These are phyloP conservation scores for Mucor racemosus DNA, from an alignment of 371 early-diverging fungal genomes.

Conservation along the genomic window DNA sequence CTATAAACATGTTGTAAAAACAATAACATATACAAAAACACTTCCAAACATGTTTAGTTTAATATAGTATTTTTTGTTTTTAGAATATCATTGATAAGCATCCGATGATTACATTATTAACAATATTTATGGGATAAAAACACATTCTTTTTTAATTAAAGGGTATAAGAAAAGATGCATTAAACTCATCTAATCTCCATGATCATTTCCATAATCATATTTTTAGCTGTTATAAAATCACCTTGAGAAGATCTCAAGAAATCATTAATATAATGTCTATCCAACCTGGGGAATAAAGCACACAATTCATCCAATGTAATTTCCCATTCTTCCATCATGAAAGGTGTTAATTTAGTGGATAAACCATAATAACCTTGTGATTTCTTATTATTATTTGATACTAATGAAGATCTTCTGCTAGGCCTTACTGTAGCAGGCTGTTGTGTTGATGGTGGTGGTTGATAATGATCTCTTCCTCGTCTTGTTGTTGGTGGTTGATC, in stretches of 20 bases:
- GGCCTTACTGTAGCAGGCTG: background rate
- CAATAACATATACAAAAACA: no score
- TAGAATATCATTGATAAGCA: no score
- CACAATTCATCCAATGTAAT: constrained; percentile 23
- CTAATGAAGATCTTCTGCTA: background rate
- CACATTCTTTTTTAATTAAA: background rate
- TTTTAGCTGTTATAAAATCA: constrained; percentile 23
- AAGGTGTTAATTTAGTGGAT: constrained; percentile 3
- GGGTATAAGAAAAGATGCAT: background rate
- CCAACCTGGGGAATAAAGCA: constrained; percentile 25
- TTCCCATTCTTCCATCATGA: constrained; percentile 33
- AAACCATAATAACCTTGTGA: constrained; percentile 13
- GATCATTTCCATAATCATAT: constrained; percentile 29
- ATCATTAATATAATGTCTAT: constrained; percentile 27
- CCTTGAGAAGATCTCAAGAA: constrained; percentile 32
- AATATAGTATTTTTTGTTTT: no score
- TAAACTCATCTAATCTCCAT: constrained; percentile 24
- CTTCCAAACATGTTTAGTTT: no score
- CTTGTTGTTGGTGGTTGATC: background rate
- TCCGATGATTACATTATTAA: no score
- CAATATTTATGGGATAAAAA: background rate
- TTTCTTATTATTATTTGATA: background rate
- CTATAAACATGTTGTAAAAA: no score
- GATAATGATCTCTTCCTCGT: background rate
- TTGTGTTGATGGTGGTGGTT: background rate